Conservation (phyloP, 257 asterid genomes). For the Galeopsis tetrahit region DNA sequence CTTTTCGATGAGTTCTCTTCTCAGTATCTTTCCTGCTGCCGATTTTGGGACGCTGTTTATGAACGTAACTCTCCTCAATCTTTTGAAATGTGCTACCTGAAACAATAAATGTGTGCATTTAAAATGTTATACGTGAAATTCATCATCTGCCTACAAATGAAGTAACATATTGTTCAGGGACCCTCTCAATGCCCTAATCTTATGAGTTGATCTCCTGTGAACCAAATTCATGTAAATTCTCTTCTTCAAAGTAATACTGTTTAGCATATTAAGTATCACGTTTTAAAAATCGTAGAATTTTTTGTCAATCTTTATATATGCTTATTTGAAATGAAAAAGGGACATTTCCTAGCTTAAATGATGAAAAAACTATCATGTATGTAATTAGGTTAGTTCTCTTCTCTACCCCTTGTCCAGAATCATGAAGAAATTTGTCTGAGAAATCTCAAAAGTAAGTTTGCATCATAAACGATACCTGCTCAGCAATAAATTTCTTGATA, state of each 20-base stretch:
- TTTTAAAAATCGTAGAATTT: too few relatives aligned
- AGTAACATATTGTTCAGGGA: not conserved
- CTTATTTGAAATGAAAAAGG: not conserved
- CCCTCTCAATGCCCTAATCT: not conserved
- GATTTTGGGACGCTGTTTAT: conserved; percentile 83
- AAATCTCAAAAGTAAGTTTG: not conserved
- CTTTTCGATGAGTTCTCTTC: conserved; percentile 82
- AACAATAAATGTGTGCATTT: not conserved
- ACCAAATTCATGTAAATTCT: too few relatives aligned
- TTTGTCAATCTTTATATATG: not conserved
- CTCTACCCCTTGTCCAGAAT: conserved; percentile 6
- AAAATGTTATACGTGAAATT: not conserved
- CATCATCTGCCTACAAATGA: not conserved
- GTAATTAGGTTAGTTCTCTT: not conserved
- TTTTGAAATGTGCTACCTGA: conserved; percentile 89
- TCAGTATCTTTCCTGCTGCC: conserved; percentile 82
- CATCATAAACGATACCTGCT: conserved; percentile 57
- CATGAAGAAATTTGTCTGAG: not conserved
- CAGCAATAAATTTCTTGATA: conserved; percentile 77
- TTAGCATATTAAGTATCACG: too few relatives aligned
- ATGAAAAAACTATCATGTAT: not conserved
- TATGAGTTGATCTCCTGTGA: too few relatives aligned
- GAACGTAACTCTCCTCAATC: conserved; percentile 72
- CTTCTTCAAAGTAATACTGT: too few relatives aligned
- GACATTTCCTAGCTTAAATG: not conserved